Evolutionary conservation across 306 rosid species (phyloP).

Genomic region (Quercus alba): DNA sequence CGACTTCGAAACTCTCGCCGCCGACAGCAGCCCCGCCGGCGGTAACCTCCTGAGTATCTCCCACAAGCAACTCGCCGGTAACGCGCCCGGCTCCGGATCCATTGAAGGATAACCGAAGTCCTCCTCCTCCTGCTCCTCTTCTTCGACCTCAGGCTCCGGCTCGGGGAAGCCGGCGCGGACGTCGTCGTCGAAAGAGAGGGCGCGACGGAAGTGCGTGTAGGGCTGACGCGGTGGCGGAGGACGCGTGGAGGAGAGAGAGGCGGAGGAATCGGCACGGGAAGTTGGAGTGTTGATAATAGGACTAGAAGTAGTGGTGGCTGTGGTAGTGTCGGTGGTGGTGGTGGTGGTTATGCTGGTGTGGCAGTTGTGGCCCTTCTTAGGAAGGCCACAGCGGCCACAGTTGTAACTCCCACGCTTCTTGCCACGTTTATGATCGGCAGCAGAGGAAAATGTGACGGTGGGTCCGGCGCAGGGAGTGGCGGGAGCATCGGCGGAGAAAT

Average conservation of each 20-base stretch:
- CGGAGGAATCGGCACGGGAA: constrained; percentile 27
- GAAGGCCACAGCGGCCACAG: constrained; percentile 90
- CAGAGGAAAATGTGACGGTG: background rate
- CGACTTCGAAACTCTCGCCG: constrained; percentile 77
- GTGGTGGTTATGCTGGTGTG: constrained; percentile 23
- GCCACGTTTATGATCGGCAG: constrained; percentile 35
- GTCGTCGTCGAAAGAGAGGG: constrained; percentile 72
- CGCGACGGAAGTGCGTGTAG: constrained; percentile 61
- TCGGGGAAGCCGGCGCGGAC: constrained; percentile 20
- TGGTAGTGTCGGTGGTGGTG: constrained; percentile 4
- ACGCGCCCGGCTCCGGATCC: constrained; percentile 38
- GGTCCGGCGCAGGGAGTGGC: constrained; percentile 13
- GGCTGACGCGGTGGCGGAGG: constrained; percentile 36
- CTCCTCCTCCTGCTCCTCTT: background rate
- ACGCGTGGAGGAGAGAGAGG: constrained; percentile 28
- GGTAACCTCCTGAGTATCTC: constrained; percentile 78
- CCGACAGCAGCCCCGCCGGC: constrained; percentile 66
- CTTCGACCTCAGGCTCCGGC: constrained; percentile 14
- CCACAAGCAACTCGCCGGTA: constrained; percentile 65
- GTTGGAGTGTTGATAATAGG: constrained; percentile 8
- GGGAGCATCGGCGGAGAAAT: constrained; percentile 17
- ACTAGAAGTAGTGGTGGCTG: constrained; percentile 7
- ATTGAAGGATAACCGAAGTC: constrained; percentile 14
- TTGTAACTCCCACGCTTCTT: constrained; percentile 79
- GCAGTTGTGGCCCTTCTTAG: constrained; percentile 85